Base-by-base conservation (phyloP, 768 basidiomycete genomes). In the Polyporus arcularius region DNA sequence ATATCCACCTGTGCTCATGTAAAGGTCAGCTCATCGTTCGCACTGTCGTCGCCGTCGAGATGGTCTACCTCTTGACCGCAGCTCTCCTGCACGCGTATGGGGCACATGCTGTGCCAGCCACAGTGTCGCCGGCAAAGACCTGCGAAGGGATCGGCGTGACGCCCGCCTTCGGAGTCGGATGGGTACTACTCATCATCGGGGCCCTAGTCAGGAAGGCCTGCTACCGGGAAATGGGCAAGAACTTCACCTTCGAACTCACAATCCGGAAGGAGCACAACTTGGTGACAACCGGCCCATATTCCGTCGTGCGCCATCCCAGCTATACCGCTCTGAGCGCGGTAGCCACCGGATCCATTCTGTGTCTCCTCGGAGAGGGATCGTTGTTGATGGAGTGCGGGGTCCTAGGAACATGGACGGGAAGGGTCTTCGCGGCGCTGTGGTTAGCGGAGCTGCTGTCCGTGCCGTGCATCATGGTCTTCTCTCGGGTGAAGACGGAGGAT, bases 191-290 rank as follows among this genome's bases (percentile, higher is more conserved):
- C 2, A 54, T 60, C 15, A 31, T 15, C 6, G 70, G 68, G 26
- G 59, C 50, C 1, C 26, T 58, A 14, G 16, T 65, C 28, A 63
- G 67, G 38, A 12, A 58, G 4, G 50, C 48, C 6, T 70, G 70
- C 65, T 71, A 67, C 60, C 70, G 68, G 50, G 50, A 43, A 11
- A 61, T 74, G 16, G 72, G 71, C 12, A 56, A 58, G 9, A 51
- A 62, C 60, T 74, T 72, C 67, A 74, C 71, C 16, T 70, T 67
- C 65, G 63, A 71, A 45, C 55, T 74, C n/a, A 55, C 69, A 18
- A 47, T 74, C 7, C 58, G 57, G 35, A 51, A 66, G 14, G 63
- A 63, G 40, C 72, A 74, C 47, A 55, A 45, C 43, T 66, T 74
- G n/a, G 57, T 72, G 18, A 72, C 71, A 15, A 32, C 18, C 18